Percentiles rank a stretch among this genome's conserved stretches.
These are phyloP conservation scores for Pythium aphanidermatum DNA, from an alignment of 352 stramenopile genomes.

Conservation along the genomic window DNA sequence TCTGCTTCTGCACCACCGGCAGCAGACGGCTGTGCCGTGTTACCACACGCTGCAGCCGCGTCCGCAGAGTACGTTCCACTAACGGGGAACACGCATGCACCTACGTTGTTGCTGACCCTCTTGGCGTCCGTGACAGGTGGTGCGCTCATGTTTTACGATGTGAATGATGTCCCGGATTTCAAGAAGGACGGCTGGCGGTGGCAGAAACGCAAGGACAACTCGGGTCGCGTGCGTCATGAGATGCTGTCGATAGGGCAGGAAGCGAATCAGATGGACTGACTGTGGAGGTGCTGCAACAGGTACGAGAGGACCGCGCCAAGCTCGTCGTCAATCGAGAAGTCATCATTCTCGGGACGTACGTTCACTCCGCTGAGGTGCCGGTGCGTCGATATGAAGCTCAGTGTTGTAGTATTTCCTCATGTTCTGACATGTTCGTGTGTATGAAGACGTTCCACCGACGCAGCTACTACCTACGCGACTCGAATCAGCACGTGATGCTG, in stretches of 20 bases:
- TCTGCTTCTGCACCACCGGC: conserved; percentile 50
- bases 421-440: neutral
- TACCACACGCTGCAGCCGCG: conserved; percentile 33
- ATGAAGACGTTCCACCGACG: conserved; percentile 73
- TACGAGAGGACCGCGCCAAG: conserved; percentile 79
- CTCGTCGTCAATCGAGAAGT: conserved; percentile 79
- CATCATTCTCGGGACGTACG: conserved; percentile 78
- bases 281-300: conserved; percentile 31
- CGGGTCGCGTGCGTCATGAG: conserved; percentile 34
- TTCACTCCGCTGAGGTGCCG: conserved; percentile 66
- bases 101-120: too few species aligned
- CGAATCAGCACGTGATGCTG: conserved; percentile 61
- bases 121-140: conserved; percentile 36
- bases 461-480: conserved; percentile 74
- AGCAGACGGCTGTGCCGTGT: conserved; percentile 33
- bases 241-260: neutral
- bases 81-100: neutral
- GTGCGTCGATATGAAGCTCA: conserved; percentile 32
- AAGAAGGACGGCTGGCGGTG: conserved; percentile 85
- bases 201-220: conserved; percentile 85
- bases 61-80: conserved; percentile 60
- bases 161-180: conserved; percentile 52
- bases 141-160: conserved; percentile 67
- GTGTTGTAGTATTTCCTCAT: neutral
- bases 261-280: neutral